Evolutionary conservation across 2,329 filamentous ascomycete species (phyloP).

Genomic region (Tympanopsis confertula): DNA sequence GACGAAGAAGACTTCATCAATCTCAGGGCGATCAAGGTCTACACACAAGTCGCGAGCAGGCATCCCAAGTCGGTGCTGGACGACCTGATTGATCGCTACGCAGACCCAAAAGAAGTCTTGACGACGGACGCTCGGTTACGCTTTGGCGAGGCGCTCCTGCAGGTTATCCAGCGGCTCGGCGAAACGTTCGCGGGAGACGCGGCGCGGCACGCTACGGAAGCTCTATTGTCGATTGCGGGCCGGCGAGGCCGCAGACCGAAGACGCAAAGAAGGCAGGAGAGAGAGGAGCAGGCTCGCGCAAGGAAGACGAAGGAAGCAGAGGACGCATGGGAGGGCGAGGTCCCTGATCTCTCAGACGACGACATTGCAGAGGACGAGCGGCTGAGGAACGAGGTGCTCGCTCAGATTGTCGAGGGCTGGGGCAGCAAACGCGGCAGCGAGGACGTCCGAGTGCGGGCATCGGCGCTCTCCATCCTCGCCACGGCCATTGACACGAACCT

Average conservation of each 20-base stretch:
- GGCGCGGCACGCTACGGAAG: slow-evolving; percentile 39
- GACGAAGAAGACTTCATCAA: slow-evolving; percentile 65
- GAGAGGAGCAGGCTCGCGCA: slow-evolving; percentile 33
- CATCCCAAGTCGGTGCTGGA: slow-evolving; percentile 50
- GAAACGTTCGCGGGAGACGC: slow-evolving; percentile 40
- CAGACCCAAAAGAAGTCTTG: slow-evolving; percentile 47
- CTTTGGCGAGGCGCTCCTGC: slow-evolving; percentile 56
- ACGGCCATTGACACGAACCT: slow-evolving; percentile 48
- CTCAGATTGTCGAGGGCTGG: slow-evolving; percentile 56
- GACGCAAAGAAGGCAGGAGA: slow-evolving; percentile 41
- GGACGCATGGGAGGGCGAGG: slow-evolving; percentile 41
- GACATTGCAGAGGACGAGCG: slow-evolving; percentile 28
- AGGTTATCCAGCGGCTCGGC: slow-evolving; percentile 50
- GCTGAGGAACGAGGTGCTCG: slow-evolving; percentile 35
- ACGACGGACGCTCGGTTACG: slow-evolving; percentile 53
- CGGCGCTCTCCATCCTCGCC: slow-evolving; percentile 55
- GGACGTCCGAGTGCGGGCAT: slow-evolving; percentile 59
- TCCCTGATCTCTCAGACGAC: slow-evolving; percentile 27
- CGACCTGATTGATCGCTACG: slow-evolving; percentile 56
- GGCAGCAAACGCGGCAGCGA: slow-evolving; percentile 53
- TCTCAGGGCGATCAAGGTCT: slow-evolving; percentile 52
- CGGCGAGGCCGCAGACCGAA: slow-evolving; percentile 50
- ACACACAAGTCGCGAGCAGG: slow-evolving; percentile 46
- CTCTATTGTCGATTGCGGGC: slow-evolving; percentile 51
- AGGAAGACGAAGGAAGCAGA: slow-evolving; percentile 37